Evolutionary conservation across 495 filamentous ascomycete species (phyloP).

Genomic region (Lepraria neglecta): DNA sequence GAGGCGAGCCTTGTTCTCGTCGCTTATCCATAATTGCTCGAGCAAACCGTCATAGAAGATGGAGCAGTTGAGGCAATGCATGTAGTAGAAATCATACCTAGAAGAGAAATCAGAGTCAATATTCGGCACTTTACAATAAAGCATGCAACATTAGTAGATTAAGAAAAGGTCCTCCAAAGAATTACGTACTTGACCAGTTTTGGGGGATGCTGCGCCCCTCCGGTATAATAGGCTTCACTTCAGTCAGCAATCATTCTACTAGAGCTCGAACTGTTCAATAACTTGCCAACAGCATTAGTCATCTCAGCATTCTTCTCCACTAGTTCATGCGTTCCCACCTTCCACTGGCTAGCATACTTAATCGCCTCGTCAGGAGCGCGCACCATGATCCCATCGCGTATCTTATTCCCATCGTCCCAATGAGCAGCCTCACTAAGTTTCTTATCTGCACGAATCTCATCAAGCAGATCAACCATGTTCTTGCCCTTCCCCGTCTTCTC

Average conservation of each 20-base stretch:
- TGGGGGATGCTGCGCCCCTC: conserved; percentile 52
- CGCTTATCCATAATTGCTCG: conserved; percentile 31
- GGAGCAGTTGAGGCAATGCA: conserved; percentile 58
- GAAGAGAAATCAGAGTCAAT: background rate
- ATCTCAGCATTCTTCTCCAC: conserved; percentile 70
- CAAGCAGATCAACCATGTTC: conserved; percentile 51
- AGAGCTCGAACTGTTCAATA: conserved; percentile 8
- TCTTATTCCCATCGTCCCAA: conserved; percentile 53
- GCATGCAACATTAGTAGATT: background rate
- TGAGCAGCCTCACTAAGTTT: conserved; percentile 47
- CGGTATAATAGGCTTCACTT: conserved; percentile 51
- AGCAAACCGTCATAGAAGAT: conserved; percentile 58
- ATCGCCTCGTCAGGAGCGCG: conserved; percentile 60
- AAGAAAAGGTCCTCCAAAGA: background rate
- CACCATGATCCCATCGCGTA: conserved; percentile 58
- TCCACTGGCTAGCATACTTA: conserved; percentile 51
- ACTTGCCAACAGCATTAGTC: conserved; percentile 55
- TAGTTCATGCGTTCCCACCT: conserved; percentile 53
- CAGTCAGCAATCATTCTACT: conserved; percentile 6
- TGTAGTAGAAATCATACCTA: conserved; percentile 68
- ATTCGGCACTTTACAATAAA: background rate
- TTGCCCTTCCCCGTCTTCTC: conserved; percentile 37
- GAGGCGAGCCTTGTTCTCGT: conserved; percentile 53
- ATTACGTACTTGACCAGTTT: conserved; percentile 53
- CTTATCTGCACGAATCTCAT: conserved; percentile 49